These are phyloP conservation scores for Heracleum sosnowskyi DNA, from an alignment of 129 eudicot genomes.

Conservation along the genomic window DNA sequence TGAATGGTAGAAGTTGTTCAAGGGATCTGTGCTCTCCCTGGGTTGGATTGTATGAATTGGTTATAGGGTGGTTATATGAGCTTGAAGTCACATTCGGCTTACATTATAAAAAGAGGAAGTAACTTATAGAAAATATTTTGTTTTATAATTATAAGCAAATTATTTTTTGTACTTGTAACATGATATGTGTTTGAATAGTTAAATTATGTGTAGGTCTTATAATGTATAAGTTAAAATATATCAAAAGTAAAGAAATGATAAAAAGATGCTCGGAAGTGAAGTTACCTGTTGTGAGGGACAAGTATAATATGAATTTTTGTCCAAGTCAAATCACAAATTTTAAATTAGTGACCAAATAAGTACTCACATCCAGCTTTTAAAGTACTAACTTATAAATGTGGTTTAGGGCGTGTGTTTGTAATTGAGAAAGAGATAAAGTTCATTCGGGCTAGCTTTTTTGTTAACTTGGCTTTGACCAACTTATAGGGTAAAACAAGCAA, in stretches of 20 bases:
- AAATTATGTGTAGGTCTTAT: too few species aligned
- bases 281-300: background rate
- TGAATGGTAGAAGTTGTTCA: slow-evolving; percentile 8
- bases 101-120: background rate
- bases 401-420: background rate
- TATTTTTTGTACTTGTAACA: background rate
- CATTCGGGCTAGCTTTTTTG: background rate
- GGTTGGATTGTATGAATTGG: slow-evolving; percentile 13
- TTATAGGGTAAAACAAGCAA: background rate
- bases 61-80: slow-evolving; percentile 2
- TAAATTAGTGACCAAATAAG: background rate
- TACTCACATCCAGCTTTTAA: too few species aligned
- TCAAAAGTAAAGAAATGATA: background rate
- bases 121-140: too few species aligned
- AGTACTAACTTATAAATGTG: background rate
- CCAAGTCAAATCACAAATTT: background rate
- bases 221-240: too few species aligned
- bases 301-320: background rate
- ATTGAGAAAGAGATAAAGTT: background rate
- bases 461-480: background rate
- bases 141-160: too few species aligned
- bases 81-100: background rate
- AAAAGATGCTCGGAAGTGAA: background rate
- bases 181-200: too few species aligned
- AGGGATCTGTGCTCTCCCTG: too few species aligned